phyloP scores from a whole-genome alignment of 768 basidiomycete species.

The Exidia glandulosa region DNA sequence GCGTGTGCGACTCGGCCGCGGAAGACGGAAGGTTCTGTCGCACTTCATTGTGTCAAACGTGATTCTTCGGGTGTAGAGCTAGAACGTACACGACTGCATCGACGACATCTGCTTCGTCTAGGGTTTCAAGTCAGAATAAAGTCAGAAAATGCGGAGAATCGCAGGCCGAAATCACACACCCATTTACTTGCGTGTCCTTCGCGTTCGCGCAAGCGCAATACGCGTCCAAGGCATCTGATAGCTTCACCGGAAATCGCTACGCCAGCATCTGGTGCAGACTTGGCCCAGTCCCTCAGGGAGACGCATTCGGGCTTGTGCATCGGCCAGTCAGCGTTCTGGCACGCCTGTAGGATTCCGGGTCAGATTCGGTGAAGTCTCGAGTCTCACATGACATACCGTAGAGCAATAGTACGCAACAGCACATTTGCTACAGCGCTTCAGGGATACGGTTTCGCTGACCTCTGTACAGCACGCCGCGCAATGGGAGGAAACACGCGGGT shows the following conservation, averaged over 20 bases:
- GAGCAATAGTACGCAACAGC: conserved; percentile 66
- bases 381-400: conserved; percentile 33
- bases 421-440: conserved; percentile 71
- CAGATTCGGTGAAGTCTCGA: not conserved
- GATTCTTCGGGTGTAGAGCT: not conserved
- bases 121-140: not conserved
- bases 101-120: conserved; percentile 50
- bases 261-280: conserved; percentile 35
- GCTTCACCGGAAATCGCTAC: conserved; percentile 60
- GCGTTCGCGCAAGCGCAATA: conserved; percentile 55
- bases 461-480: conserved; percentile 60
- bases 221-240: conserved; percentile 64
- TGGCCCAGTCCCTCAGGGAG: conserved; percentile 50
- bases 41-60: conserved; percentile 30
- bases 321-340: conserved; percentile 65
- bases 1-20: conserved; percentile 46
- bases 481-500: conserved; percentile 40
- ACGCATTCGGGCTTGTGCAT: conserved; percentile 70
- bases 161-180: conserved; percentile 31
- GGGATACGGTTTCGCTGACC: conserved; percentile 18
- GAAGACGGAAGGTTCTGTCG: conserved; percentile 37
- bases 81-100: conserved; percentile 68
- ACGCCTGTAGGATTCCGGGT: conserved; percentile 35
- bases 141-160: not conserved
- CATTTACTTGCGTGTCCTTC: conserved; percentile 41